Conservation (phyloP, 1,284 basidiomycete species). For the Malassezia furfur region DNA sequence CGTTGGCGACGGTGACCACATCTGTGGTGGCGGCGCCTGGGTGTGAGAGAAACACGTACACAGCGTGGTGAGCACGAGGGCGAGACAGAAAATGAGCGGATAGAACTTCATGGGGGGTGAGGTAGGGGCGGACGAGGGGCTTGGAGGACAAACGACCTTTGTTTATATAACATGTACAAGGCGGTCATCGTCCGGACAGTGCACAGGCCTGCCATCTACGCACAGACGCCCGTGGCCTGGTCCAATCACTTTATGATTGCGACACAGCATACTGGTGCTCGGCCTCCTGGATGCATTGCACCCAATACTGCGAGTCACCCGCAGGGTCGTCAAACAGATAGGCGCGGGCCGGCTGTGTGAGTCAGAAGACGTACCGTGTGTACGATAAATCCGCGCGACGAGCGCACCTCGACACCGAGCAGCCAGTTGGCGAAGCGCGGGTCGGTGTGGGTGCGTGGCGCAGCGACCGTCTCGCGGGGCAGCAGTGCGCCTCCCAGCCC, state of each 20-base stretch:
- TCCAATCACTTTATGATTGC: background rate
- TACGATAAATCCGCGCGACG: slow-evolving; percentile 5
- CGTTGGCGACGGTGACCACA: background rate
- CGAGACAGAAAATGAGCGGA: background rate
- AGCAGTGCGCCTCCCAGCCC: background rate
- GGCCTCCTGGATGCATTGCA: slow-evolving; percentile 26
- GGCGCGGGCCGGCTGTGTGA: slow-evolving; percentile 15
- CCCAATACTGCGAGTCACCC: slow-evolving; percentile 31
- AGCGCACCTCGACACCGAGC: slow-evolving; percentile 8
- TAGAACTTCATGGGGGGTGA: background rate
- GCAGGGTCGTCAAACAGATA: slow-evolving; percentile 34
- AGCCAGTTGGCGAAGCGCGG: slow-evolving; percentile 1
- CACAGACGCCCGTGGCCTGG: no score
- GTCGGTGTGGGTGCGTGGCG: background rate
- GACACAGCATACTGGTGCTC: slow-evolving; percentile 8
- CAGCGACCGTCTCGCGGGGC: background rate
- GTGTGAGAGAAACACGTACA: background rate
- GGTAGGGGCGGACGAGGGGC: background rate
- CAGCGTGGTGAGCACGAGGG: background rate
- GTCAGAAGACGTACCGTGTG: background rate
- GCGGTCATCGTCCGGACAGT: no score
- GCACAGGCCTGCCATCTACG: no score
- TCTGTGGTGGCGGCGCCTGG: background rate
- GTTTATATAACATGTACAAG: no score
- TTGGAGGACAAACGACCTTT: no score